Base-by-base conservation (phyloP, 2,329 filamentous ascomycete genomes). In the Sporothrix inflata region DNA sequence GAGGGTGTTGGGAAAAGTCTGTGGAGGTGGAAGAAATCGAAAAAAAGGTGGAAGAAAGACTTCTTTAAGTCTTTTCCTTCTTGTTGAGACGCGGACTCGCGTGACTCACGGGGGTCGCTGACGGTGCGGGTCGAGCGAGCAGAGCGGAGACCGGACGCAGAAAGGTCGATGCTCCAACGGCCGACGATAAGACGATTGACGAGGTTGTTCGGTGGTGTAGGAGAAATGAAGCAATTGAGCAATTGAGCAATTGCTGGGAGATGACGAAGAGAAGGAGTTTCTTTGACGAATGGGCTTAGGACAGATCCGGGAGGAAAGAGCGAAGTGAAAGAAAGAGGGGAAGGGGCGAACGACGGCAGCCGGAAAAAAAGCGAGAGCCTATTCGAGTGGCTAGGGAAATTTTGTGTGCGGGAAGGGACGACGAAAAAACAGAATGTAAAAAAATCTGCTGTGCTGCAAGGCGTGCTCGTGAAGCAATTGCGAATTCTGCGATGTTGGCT, bases 391-490 rank as follows among this genome's bases (percentile, higher is more conserved):
- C 42, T 45, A 27, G 38, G 38, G 51, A 30, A 27, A 16, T 45
- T 40, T 21, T 24, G 12, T 45, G 30, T 53, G 60, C 42, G 57
- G 60, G n/a, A 45, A 57, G 40, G 14, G 60, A 63, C 38, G 5
- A 14, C 19, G 21, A 45, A 12, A 65, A 24, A 12, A 47, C 3
- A 8, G 7, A 47, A 30, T 45, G 40, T 45, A 66, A 71, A 51
- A 53, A n/a, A 38, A 24, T 0, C 30, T 30, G 14, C 30, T 34
- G 47, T 47, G 34, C 57, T 40, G 69, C 69, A 67, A 72, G 55
- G 40, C 71, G 68, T 70, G 72, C 68, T 73, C 67, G 24, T 40
- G 71, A 49, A 38, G 47, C 71, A 70, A 70, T 73, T 49, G 67
- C 51, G 47, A 51, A 45, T 72, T 34, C 34, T 3, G 45, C 27